Evolutionary conservation across 164 flowering plant genomes (phyloP).

Genomic region (Macadamia tetraphylla): DNA sequence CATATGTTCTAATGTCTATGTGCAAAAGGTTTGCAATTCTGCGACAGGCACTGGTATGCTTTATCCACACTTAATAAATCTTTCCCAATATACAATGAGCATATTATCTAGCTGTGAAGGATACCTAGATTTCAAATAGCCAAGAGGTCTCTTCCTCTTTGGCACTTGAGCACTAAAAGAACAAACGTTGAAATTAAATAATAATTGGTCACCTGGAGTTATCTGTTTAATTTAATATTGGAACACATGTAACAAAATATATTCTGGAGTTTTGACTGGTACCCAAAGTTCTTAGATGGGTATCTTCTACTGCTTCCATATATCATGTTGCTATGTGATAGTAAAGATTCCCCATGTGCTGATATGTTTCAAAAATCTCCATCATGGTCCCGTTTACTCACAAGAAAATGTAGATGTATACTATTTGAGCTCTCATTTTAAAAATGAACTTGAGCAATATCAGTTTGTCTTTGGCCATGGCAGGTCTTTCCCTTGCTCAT

Average conservation of each 20-base stretch:
- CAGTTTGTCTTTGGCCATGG: slow-evolving; percentile 17
- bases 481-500: slow-evolving; percentile 90
- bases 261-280: background rate
- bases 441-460: background rate
- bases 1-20: too few species aligned
- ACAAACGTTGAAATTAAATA: background rate
- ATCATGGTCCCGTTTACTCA: background rate
- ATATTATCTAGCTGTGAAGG: background rate
- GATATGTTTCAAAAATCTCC: too few species aligned
- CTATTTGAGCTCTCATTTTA: background rate
- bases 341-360: background rate
- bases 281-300: background rate
- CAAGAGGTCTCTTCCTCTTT: too few species aligned
- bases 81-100: background rate
- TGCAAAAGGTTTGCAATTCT: too few species aligned
- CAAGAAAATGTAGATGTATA: background rate
- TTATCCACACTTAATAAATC: too few species aligned
- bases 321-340: background rate
- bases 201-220: background rate
- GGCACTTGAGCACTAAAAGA: background rate
- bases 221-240: too few species aligned
- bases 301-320: background rate
- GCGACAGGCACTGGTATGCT: too few species aligned
- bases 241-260: too few species aligned
- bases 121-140: background rate